Conservation (phyloP, 129 eudicot genomes). For the Helianthus tuberosus region DNA sequence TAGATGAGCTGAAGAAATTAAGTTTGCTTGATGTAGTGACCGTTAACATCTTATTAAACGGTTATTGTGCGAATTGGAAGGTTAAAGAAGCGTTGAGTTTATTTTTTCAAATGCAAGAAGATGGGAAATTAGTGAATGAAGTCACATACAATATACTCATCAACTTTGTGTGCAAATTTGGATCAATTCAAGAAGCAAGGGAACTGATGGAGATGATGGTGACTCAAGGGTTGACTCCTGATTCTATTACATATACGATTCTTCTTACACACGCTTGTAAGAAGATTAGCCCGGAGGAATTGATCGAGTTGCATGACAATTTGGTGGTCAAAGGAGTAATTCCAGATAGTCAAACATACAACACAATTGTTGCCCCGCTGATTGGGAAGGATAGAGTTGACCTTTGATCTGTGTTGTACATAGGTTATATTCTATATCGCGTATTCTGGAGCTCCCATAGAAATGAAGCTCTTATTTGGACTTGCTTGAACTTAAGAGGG, state of each 20-base stretch:
- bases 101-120: slow-evolving; percentile 51
- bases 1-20: slow-evolving; percentile 40
- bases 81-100: slow-evolving; percentile 49
- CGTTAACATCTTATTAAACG: slow-evolving; percentile 53
- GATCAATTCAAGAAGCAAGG: slow-evolving; percentile 59
- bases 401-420: slow-evolving; percentile 7
- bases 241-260: slow-evolving; percentile 57
- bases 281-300: slow-evolving; percentile 43
- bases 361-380: slow-evolving; percentile 47
- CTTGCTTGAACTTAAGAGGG: no score
- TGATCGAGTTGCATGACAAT: slow-evolving; percentile 53
- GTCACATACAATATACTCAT: slow-evolving; percentile 55
- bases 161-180: slow-evolving; percentile 52
- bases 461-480: no score
- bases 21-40: slow-evolving; percentile 43
- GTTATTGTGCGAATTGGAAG: slow-evolving; percentile 47
- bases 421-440: neutral
- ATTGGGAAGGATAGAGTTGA: slow-evolving; percentile 18
- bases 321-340: slow-evolving; percentile 57
- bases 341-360: slow-evolving; percentile 51
- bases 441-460: no score
- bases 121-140: slow-evolving; percentile 40
- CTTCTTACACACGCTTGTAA: slow-evolving; percentile 45
- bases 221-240: slow-evolving; percentile 48
- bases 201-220: slow-evolving; percentile 51